Evolutionary conservation across 2,329 filamentous ascomycete species (phyloP).

Genomic region (Dactylellina haptotyla): DNA sequence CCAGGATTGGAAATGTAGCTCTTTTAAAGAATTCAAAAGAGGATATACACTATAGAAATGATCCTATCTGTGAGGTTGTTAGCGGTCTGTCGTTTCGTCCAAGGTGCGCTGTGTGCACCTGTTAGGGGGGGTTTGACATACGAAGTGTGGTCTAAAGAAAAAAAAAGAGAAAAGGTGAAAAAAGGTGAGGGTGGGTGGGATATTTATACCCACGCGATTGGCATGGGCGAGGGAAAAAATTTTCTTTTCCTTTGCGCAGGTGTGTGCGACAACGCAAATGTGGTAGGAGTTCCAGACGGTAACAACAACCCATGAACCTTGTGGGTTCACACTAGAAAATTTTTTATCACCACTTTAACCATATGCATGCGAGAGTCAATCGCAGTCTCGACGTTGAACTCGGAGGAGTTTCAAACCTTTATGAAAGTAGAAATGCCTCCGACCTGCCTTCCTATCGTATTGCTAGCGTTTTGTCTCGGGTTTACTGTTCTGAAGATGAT

Average conservation of each 20-base stretch:
- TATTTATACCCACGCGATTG: constrained; percentile 34
- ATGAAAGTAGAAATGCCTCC: too few relatives aligned
- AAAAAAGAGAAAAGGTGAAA: constrained; percentile 33
- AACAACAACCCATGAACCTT: constrained; percentile 13
- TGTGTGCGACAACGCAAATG: constrained; percentile 29
- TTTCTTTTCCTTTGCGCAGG: constrained; percentile 9
- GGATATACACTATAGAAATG: constrained; percentile 55
- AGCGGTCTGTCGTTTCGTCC: constrained; percentile 7
- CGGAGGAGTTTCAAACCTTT: too few relatives aligned
- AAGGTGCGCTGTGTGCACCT: not conserved
- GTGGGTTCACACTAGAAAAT: not conserved
- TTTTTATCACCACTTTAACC: not conserved
- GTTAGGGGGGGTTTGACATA: constrained; percentile 49
- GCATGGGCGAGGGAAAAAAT: constrained; percentile 23
- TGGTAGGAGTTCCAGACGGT: constrained; percentile 4
- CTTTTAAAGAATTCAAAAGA: constrained; percentile 56
- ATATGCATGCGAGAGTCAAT: too few relatives aligned
- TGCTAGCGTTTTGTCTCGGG: too few relatives aligned
- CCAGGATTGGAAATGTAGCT: constrained; percentile 54
- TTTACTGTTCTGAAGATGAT: too few relatives aligned
- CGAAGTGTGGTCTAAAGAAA: constrained; percentile 55
- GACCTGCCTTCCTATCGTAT: too few relatives aligned
- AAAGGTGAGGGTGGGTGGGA: not conserved
- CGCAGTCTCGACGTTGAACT: too few relatives aligned
- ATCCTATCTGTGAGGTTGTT: constrained; percentile 54